Base-by-base conservation (phyloP, 306 rosid genomes). In the Cucumis hystrix region DNA sequence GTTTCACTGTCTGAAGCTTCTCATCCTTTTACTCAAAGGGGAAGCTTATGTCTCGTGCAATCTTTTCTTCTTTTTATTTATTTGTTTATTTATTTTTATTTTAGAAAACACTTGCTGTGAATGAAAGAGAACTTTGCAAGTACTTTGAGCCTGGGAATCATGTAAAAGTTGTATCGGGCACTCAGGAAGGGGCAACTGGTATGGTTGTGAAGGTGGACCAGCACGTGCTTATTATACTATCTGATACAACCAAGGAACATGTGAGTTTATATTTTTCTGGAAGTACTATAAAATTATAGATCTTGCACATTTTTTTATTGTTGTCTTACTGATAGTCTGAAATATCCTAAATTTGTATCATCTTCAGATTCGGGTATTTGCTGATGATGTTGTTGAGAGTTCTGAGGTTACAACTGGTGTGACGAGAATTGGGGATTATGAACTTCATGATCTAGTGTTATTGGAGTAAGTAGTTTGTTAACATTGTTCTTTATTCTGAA, bases 331-430 rank as follows among this genome's bases (percentile, higher is more conserved):
- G 49, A 30, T 25, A 62, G n/a, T 49, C 41, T 72, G 64, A 80
- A 78, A 33, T 86, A 60, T 80, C 70, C 51, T 76, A 51, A 54
- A 55, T 62, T 20, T 79, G 62, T 67, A 52, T 78, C 81, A 54
- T 85, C 51, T 81, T 78, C 76, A 96, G 99, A 83, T 96, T 70
- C 98, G 97, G 59, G 99, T 92, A 18, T 96, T 96, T 87, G 96
- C 99, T 47, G 99, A 96, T 85, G 97, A 96, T 87, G 99, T 92
- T 78, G 99, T 91, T 75, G 99, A 96, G 89, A 92, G 99, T 83
- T 91, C 98, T 58, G 99, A 96, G 85, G 98, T 96, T 25, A 96
- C 98, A 33, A 87, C 97, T 2, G 99, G 98, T 76, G 87, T 92
- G 77, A 91, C 99, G 45, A 89, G 75, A 86, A 92, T 96, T 81